Evolutionary conservation across 805 yeast genomes (phyloP).

Genomic region (Ogataea zsoltii): DNA sequence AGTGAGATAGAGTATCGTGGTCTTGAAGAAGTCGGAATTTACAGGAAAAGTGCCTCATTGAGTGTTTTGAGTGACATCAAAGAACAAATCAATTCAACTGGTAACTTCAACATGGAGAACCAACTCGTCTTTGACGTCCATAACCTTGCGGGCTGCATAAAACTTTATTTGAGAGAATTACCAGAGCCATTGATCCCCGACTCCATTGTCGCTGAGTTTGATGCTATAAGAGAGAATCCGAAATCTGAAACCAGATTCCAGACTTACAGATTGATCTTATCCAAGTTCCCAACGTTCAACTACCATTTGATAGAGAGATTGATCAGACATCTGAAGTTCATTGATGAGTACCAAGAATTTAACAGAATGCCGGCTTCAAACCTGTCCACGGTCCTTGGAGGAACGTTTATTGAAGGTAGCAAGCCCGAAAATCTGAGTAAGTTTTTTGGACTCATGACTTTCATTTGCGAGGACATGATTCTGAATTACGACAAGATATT

Average conservation of each 20-base stretch:
- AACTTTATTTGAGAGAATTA: conserved; percentile 77
- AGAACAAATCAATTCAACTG: conserved; percentile 45
- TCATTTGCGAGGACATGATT: conserved; percentile 51
- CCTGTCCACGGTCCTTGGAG: conserved; percentile 84
- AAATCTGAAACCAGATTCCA: conserved; percentile 27
- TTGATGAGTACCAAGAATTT: conserved; percentile 61
- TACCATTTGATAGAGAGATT: conserved; percentile 68
- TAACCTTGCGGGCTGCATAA: conserved; percentile 85
- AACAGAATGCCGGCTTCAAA: conserved; percentile 91
- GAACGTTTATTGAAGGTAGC: conserved; percentile 58
- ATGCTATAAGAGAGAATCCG: conserved; percentile 32
- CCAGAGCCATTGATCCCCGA: conserved; percentile 82
- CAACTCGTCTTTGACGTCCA: conserved; percentile 65
- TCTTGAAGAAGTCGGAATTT: conserved; percentile 85
- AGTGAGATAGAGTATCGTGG: conserved; percentile 85
- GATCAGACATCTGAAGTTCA: conserved; percentile 65
- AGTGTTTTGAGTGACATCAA: conserved; percentile 46
- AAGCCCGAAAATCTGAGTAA: conserved; percentile 46
- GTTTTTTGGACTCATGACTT: conserved; percentile 57
- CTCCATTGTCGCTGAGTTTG: conserved; percentile 61
- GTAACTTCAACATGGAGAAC: conserved; percentile 46
- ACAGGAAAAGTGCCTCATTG: conserved; percentile 64
- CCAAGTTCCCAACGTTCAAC: conserved; percentile 61
- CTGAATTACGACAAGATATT: conserved; percentile 43
- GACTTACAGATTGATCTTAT: conserved; percentile 26